Conservation (phyloP, 176 grass and related monocot species). For the Musa beccarii region DNA sequence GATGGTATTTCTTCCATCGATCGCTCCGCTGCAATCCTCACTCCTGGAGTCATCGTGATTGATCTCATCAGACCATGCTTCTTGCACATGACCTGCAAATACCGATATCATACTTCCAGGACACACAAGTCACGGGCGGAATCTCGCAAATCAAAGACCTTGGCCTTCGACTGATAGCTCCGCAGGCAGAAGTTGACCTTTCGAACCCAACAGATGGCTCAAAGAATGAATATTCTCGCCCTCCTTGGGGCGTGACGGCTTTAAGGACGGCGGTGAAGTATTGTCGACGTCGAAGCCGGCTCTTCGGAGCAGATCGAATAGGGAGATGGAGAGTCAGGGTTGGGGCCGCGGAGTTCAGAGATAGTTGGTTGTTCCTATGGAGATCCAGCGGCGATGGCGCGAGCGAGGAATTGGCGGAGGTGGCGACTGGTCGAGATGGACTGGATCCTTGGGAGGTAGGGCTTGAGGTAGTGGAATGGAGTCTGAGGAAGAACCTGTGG, state of each 20-base stretch:
- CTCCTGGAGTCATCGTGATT: too few relatives aligned
- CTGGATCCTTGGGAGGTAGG: constrained; percentile 17
- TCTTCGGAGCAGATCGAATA: constrained; percentile 44
- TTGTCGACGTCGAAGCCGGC: constrained; percentile 38
- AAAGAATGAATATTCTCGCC: constrained; percentile 61
- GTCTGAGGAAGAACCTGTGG: neutral
- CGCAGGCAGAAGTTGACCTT: too few relatives aligned
- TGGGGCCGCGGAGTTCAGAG: constrained; percentile 32
- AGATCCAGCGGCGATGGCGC: constrained; percentile 37
- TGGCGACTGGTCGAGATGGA: constrained; percentile 29
- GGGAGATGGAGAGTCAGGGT: constrained; percentile 39
- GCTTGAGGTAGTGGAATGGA: constrained; percentile 1
- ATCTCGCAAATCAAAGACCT: too few relatives aligned
- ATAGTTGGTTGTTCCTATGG: constrained; percentile 25
- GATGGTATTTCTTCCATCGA: too few relatives aligned
- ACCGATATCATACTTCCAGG: too few relatives aligned
- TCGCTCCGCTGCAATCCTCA: too few relatives aligned
- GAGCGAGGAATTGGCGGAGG: constrained; percentile 51
- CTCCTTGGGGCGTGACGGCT: constrained; percentile 30
- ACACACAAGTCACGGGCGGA: too few relatives aligned
- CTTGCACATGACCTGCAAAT: too few relatives aligned
- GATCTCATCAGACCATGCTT: too few relatives aligned
- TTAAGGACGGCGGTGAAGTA: constrained; percentile 57
- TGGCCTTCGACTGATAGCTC: too few relatives aligned
- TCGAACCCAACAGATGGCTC: constrained; percentile 40